Percentiles rank a stretch among this genome's conserved stretches.
Conservation (phyloP, 768 basidiomycete species). For the Psilocybe azurescens region DNA sequence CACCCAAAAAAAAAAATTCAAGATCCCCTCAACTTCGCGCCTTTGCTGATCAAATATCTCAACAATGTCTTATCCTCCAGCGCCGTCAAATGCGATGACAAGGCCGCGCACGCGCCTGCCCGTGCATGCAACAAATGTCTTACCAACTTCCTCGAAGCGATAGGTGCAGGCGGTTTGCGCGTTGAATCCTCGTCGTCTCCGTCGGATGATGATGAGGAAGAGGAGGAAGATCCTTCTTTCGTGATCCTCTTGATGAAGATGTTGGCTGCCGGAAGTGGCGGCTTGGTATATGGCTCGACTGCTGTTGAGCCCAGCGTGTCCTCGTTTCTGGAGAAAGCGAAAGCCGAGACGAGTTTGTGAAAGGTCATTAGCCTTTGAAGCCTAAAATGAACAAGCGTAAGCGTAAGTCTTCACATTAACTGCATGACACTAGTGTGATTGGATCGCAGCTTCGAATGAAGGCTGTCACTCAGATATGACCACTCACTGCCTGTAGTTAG, state of each 20-base stretch:
- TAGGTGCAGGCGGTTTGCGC: slow-evolving; percentile 15
- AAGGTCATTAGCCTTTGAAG: slow-evolving; percentile 41
- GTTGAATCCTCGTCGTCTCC: slow-evolving; percentile 2
- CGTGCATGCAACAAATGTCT: slow-evolving; percentile 38
- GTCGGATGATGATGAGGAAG: background rate
- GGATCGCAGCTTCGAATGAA: background rate
- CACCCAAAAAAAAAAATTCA: too few species aligned
- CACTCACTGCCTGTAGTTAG: slow-evolving; percentile 40
- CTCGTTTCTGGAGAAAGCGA: slow-evolving; percentile 28
- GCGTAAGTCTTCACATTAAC: background rate
- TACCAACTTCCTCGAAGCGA: slow-evolving; percentile 33
- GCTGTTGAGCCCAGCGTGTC: slow-evolving; percentile 24
- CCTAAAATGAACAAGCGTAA: slow-evolving; percentile 19
- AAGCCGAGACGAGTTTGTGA: slow-evolving; percentile 41
- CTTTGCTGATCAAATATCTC: slow-evolving; percentile 25
- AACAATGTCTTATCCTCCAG: slow-evolving; percentile 20
- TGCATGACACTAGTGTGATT: too few species aligned
- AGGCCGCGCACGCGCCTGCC: slow-evolving; percentile 25
- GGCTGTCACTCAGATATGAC: background rate
- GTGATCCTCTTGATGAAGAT: slow-evolving; percentile 39
- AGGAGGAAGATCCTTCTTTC: slow-evolving; percentile 19
- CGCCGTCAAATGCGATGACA: slow-evolving; percentile 27
- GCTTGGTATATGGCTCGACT: slow-evolving; percentile 40
- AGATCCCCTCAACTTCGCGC: slow-evolving; percentile 19
- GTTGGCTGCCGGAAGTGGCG: slow-evolving; percentile 47